Base-by-base conservation (phyloP, 2,329 filamentous ascomycete genomes). In the Aotearoamyces nothofagi region DNA sequence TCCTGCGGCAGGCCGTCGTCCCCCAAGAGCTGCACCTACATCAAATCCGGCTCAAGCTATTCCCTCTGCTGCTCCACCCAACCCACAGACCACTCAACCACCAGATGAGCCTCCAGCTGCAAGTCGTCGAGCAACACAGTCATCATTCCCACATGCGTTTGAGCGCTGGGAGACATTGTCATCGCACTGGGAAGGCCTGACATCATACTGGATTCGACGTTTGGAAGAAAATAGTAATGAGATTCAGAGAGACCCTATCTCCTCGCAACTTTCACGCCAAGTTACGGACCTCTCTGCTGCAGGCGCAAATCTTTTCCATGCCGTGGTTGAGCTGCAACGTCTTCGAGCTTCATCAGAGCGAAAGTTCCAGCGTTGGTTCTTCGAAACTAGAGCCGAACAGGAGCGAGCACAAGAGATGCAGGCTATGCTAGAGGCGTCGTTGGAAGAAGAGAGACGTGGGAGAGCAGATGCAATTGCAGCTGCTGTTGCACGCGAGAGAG, bases 361-460 rank as follows among this genome's bases (percentile, higher is more conserved):
- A 39, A 96, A 96, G 51, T 98, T 98, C 44, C 90, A 98, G 55
- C 71, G 90, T 28, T 98, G 90, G 90, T 96, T 96, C 56, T 93
- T 92, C 43, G 90, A 98, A 51, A 93, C 86, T 5, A 69, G 86
- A 29, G 69, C 77, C 17, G 86, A 96, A 41, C 72, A 92, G 39
- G 90, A 96, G 56, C 74, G 79, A 15, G 68, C 76, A 27, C 78
- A 81, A 40, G 90, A 96, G 53, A 63, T 79, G 20, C 80, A 83
- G 32, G 84, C 73, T 3, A 71, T 86, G 47, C 57, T 93, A n/a
- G 77, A 92, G 45, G 62, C 66, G 17, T 68, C 74, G 22, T 57
- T 94, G n/a, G 66, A 77, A 24, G 65, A 73, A 22, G 86, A 94
- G 53, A 68, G 80, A 30, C 67, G 71, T 36, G 70, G 68, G 24